Evolutionary conservation across 1,139 yeast genomes (phyloP).

Genomic region (Scheffersomyces titani): DNA sequence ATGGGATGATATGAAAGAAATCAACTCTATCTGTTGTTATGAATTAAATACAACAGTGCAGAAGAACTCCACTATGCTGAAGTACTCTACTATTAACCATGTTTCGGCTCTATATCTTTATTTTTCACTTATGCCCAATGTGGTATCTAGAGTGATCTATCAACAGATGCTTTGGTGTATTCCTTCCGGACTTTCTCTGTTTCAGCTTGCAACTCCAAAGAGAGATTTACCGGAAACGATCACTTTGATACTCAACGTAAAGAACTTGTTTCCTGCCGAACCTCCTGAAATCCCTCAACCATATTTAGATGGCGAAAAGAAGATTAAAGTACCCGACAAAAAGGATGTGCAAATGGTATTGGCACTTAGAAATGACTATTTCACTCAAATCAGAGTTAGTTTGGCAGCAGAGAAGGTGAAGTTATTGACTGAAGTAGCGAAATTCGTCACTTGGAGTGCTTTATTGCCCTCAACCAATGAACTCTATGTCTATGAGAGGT

Average conservation of each 20-base stretch:
- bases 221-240: neutral
- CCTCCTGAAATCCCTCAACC: slow-evolving; percentile 43
- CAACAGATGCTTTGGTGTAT: neutral
- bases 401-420: slow-evolving; percentile 42
- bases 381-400: slow-evolving; percentile 36
- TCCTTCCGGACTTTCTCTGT: neutral
- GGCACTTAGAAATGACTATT: slow-evolving; percentile 37
- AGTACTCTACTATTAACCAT: neutral
- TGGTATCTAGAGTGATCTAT: neutral
- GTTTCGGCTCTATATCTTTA: neutral
- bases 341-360: slow-evolving; percentile 29
- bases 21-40: neutral
- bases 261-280: neutral
- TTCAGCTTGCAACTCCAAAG: neutral
- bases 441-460: slow-evolving; percentile 40
- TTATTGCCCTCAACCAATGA: slow-evolving; percentile 17
- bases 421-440: slow-evolving; percentile 36
- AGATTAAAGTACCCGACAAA: slow-evolving; percentile 35
- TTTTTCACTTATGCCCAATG: neutral
- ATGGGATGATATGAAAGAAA: neutral
- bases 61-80: neutral
- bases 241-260: neutral
- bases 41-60: neutral
- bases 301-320: slow-evolving; percentile 39
- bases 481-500: slow-evolving; percentile 24